Percentiles rank a stretch among this genome's conserved stretches.
Evolutionary conservation across 345 rosid species (phyloP).

Genomic region (Hibiscus mutabilis): DNA sequence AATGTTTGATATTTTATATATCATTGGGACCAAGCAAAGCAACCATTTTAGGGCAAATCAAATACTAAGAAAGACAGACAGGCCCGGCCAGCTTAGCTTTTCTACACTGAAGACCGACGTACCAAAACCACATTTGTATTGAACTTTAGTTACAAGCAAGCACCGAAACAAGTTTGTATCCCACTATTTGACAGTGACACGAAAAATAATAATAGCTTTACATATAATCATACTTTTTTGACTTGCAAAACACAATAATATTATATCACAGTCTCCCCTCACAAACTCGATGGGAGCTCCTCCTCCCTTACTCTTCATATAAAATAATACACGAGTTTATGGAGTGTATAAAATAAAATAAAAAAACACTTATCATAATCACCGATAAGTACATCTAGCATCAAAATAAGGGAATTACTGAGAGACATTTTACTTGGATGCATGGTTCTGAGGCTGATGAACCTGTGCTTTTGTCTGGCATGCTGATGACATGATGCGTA

Average conservation of each 20-base stretch:
- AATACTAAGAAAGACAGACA: not conserved
- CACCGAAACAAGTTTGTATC: constrained; percentile 7
- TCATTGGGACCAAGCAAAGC: not conserved
- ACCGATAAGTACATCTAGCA: not conserved
- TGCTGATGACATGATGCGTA: constrained; percentile 62
- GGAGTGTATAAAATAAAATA: not conserved
- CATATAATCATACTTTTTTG: constrained; percentile 7
- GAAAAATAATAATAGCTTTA: constrained; percentile 11
- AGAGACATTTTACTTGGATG: constrained; percentile 15
- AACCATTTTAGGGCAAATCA: not conserved
- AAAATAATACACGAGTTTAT: constrained; percentile 5
- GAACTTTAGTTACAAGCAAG: not conserved
- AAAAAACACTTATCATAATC: not conserved
- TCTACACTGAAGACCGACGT: not conserved
- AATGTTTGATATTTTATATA: no score
- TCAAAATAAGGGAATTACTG: not conserved
- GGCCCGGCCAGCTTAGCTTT: not conserved
- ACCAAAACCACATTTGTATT: constrained; percentile 1
- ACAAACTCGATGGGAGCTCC: constrained; percentile 9
- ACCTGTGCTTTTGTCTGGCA: constrained; percentile 40
- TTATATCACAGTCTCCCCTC: not conserved
- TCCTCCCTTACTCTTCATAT: constrained; percentile 4
- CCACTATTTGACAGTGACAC: constrained; percentile 7
- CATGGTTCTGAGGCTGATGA: constrained; percentile 20
- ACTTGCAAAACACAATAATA: constrained; percentile 8